Percentiles rank a stretch among this genome's conserved stretches.
These are phyloP conservation scores for Agrocybe pediades DNA, from an alignment of 768 basidiomycete species.

Conservation along the genomic window DNA sequence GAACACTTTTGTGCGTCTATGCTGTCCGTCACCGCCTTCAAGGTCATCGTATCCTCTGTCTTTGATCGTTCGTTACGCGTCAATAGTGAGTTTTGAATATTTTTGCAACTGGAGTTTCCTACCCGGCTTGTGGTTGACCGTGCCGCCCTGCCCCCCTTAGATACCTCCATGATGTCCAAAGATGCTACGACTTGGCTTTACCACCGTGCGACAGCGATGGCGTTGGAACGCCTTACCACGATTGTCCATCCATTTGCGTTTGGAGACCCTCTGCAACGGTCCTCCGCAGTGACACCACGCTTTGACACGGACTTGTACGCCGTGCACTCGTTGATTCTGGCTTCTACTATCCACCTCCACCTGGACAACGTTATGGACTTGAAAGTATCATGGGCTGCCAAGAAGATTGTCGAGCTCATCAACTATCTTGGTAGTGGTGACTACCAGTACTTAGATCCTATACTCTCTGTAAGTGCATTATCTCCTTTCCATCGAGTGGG, in stretches of 20 bases:
- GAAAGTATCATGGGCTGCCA: constrained; percentile 44
- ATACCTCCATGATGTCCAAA: constrained; percentile 20
- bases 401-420: constrained; percentile 44
- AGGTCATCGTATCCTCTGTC: constrained; percentile 52
- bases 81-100: constrained; percentile 21
- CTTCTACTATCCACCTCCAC: constrained; percentile 53
- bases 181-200: constrained; percentile 37
- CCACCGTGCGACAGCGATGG: constrained; percentile 43
- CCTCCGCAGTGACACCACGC: constrained; percentile 29
- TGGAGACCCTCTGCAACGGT: constrained; percentile 22
- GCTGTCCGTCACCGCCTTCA: constrained; percentile 39
- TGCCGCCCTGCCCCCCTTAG: constrained; percentile 2
- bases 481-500: neutral
- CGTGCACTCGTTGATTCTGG: constrained; percentile 51
- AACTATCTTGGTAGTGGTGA: constrained; percentile 49
- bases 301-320: constrained; percentile 45
- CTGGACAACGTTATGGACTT: constrained; percentile 39
- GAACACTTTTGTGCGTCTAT: constrained; percentile 23
- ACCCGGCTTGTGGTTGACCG: neutral
- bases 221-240: constrained; percentile 45
- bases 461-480: constrained; percentile 46
- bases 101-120: constrained; percentile 10
- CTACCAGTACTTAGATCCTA: constrained; percentile 56
- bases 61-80: constrained; percentile 56
- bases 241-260: constrained; percentile 39